Percentiles rank a stretch among this genome's conserved stretches.
Conservation (phyloP, 1,284 basidiomycete species). For the Cryptococcus floricola region DNA sequence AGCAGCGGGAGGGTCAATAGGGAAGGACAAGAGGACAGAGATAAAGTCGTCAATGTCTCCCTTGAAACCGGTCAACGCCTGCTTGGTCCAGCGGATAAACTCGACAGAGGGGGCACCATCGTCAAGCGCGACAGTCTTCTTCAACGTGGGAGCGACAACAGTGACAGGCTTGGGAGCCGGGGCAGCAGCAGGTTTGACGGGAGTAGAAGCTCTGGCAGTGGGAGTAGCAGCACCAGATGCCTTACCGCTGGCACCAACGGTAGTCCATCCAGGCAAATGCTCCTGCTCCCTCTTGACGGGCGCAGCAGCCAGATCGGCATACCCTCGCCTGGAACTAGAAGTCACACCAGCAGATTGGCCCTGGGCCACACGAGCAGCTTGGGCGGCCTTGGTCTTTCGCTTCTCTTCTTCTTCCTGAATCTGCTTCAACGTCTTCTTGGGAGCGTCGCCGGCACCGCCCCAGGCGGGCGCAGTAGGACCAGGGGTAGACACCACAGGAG, state of each 20-base stretch:
- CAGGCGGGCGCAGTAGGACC: conserved; percentile 42
- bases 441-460: conserved; percentile 43
- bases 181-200: conserved; percentile 30
- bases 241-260: conserved; percentile 76
- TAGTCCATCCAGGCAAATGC: conserved; percentile 70
- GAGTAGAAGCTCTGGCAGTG: conserved; percentile 21
- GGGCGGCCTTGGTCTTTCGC: conserved; percentile 61
- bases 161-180: conserved; percentile 15
- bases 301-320: conserved; percentile 73
- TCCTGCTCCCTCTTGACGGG: conserved; percentile 26
- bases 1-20: conserved; percentile 75
- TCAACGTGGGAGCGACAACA: conserved; percentile 13
- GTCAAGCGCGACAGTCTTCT: conserved; percentile 50
- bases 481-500: conserved; percentile 25
- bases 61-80: conserved; percentile 78
- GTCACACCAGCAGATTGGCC: conserved; percentile 50
- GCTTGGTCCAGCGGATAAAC: conserved; percentile 87
- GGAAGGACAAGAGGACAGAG: conserved; percentile 84
- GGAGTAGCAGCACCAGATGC: conserved; percentile 27
- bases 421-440: conserved; percentile 95
- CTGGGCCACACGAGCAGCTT: conserved; percentile 32
- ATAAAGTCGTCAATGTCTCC: conserved; percentile 90
- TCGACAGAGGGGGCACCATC: conserved; percentile 69
- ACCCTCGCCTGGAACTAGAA: conserved; percentile 58
- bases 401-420: conserved; percentile 96